Evolutionary conservation across 2,329 filamentous ascomycete genomes (phyloP).

Genomic region (Aaosphaeria arxii): DNA sequence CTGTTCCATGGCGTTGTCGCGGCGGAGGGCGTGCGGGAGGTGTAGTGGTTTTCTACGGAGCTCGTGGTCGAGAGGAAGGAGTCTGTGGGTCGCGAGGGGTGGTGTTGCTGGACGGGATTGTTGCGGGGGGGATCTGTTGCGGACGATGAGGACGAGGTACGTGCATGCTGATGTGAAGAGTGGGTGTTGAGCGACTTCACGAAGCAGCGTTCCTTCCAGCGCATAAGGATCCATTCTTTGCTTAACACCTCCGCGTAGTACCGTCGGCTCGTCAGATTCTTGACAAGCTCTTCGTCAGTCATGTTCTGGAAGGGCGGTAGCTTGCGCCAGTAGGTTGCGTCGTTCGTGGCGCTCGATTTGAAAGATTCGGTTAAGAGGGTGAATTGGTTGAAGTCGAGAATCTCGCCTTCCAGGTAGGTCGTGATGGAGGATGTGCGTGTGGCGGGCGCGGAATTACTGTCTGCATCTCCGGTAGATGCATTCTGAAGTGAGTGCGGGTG

Average conservation of each 20-base stretch:
- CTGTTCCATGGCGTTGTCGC: constrained; percentile 4
- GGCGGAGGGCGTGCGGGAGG: not conserved
- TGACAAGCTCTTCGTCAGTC: constrained; percentile 41
- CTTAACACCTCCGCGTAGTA: constrained; percentile 34
- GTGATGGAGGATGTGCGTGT: constrained; percentile 51
- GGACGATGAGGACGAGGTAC: not conserved
- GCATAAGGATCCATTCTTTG: constrained; percentile 54
- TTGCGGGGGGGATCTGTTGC: too few species aligned
- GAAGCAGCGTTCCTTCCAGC: constrained; percentile 55
- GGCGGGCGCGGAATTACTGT: constrained; percentile 10
- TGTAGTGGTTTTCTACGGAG: constrained; percentile 1
- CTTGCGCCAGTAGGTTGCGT: constrained; percentile 50
- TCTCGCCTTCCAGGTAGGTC: constrained; percentile 67
- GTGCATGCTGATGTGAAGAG: not conserved
- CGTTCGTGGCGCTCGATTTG: constrained; percentile 42
- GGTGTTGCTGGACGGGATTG: constrained; percentile 3
- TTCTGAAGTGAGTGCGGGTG: constrained; percentile 33
- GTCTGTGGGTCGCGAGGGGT: constrained; percentile 1
- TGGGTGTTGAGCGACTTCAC: constrained; percentile 32
- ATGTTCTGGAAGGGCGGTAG: constrained; percentile 43
- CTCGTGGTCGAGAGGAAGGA: constrained; percentile 2
- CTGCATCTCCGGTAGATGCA: constrained; percentile 16
- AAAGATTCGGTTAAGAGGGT: constrained; percentile 53
- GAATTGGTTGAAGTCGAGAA: constrained; percentile 57
- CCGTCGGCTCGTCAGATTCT: constrained; percentile 41